phyloP scores from a whole-genome alignment of 179 eudicot species.

The Beta lomatogona region DNA sequence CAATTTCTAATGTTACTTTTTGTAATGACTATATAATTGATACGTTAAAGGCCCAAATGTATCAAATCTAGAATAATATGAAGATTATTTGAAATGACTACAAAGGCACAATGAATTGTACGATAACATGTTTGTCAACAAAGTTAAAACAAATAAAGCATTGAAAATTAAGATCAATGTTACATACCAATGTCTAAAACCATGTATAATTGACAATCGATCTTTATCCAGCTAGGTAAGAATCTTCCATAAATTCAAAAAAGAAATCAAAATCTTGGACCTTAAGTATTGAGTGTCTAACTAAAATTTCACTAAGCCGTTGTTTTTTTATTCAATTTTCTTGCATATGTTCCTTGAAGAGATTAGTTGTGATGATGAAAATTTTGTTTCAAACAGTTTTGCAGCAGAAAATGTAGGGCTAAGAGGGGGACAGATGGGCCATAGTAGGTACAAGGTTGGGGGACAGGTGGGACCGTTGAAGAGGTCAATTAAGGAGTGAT shows the following conservation, averaged over 20 bases:
- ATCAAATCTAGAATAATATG: not conserved
- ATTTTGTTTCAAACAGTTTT: not conserved
- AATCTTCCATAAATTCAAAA: slow-evolving; percentile 13
- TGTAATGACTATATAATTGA: not conserved
- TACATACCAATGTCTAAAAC: not conserved
- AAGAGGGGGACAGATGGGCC: slow-evolving; percentile 43
- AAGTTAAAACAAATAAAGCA: not conserved
- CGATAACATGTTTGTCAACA: not conserved
- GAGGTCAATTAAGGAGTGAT: slow-evolving; percentile 10
- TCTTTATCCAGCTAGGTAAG: not conserved
- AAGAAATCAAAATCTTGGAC: slow-evolving; percentile 23
- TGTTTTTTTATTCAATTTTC: not conserved
- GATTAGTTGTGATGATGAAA: not conserved
- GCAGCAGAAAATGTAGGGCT: slow-evolving; percentile 18
- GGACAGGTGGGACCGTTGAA: slow-evolving; percentile 34
- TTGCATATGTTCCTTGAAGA: not conserved
- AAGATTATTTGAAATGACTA: not conserved
- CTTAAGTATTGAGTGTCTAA: slow-evolving; percentile 9
- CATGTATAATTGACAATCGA: not conserved
- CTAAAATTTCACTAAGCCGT: not conserved
- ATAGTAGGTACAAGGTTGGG: slow-evolving; percentile 12
- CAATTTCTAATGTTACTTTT: not conserved
- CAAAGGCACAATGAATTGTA: not conserved
- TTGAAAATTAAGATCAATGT: not conserved
- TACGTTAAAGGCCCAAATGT: too few species aligned